Percentiles rank a stretch among this genome's conserved stretches.
Evolutionary conservation across 2,329 filamentous ascomycete species (phyloP).

Genomic region (Colletotrichum chrysophilum): DNA sequence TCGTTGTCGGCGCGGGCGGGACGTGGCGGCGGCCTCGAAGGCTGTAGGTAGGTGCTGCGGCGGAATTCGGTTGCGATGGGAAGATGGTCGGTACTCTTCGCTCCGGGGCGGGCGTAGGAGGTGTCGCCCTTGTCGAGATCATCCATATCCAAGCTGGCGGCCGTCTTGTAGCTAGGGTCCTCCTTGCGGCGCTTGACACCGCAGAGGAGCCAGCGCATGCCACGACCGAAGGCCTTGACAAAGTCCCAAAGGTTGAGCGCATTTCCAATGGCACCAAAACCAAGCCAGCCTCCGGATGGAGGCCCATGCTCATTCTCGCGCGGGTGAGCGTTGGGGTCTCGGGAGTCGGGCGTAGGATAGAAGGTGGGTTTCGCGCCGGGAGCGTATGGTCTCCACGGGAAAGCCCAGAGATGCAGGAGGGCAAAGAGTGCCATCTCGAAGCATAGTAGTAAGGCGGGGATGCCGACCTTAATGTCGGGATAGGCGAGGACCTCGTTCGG

Average conservation of each 20-base stretch:
- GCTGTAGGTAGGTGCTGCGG: slow-evolving; percentile 29
- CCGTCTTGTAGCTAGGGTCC: slow-evolving; percentile 54
- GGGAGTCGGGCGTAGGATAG: slow-evolving; percentile 50
- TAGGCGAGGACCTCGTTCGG: slow-evolving; percentile 67
- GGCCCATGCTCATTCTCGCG: slow-evolving; percentile 47
- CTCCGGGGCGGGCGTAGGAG: slow-evolving; percentile 27
- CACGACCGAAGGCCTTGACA: slow-evolving; percentile 78
- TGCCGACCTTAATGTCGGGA: slow-evolving; percentile 80
- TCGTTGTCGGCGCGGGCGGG: slow-evolving; percentile 35
- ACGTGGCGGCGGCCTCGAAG: slow-evolving; percentile 23
- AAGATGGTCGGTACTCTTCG: slow-evolving; percentile 42
- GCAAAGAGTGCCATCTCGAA: slow-evolving; percentile 86
- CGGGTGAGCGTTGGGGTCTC: slow-evolving; percentile 43
- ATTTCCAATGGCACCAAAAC: slow-evolving; percentile 69
- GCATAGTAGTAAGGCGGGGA: slow-evolving; percentile 79
- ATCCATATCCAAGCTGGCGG: slow-evolving; percentile 41
- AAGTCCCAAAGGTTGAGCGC: slow-evolving; percentile 85
- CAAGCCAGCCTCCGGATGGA: slow-evolving; percentile 70
- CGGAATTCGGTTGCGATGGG: slow-evolving; percentile 45
- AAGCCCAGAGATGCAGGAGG: slow-evolving; percentile 81
- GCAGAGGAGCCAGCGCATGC: slow-evolving; percentile 81
- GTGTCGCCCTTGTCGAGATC: slow-evolving; percentile 35
- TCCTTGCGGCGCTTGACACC: slow-evolving; percentile 67
- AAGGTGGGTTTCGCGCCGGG: slow-evolving; percentile 47
- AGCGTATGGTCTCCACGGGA: slow-evolving; percentile 76